Evolutionary conservation across 495 filamentous ascomycete species (phyloP).

Genomic region (Letharia lupina): DNA sequence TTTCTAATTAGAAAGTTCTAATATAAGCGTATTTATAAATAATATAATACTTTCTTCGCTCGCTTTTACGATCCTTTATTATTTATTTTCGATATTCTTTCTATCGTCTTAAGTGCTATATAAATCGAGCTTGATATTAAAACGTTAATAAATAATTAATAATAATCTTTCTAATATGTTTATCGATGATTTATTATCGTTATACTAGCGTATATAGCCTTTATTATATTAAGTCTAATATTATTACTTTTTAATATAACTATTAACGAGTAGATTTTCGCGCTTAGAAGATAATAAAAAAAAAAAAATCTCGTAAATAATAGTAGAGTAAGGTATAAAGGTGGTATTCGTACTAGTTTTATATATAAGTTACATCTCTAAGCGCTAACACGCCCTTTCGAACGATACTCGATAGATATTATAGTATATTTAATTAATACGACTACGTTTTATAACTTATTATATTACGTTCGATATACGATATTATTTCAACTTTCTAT

Average conservation of each 20-base stretch:
- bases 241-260: background rate
- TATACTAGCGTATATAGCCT: background rate
- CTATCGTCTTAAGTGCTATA: conserved; percentile 27
- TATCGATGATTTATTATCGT: conserved; percentile 6
- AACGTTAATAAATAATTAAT: background rate
- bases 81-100: conserved; percentile 29
- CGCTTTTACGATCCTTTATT: conserved; percentile 28
- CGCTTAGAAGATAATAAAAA: background rate
- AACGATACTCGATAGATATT: background rate
- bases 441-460: background rate
- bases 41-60: conserved; percentile 29
- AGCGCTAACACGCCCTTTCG: background rate
- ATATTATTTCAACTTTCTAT: too few species aligned
- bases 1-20: conserved; percentile 10
- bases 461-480: background rate
- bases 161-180: background rate
- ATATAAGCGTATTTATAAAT: conserved; percentile 24
- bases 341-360: background rate
- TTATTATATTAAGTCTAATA: background rate
- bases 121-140: conserved; percentile 5
- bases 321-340: background rate
- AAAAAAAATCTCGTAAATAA: background rate
- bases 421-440: background rate
- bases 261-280: conserved; percentile 1
- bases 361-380: background rate